phyloP scores from a whole-genome alignment of 306 rosid genomes.

The Ormosia semicastrata region DNA sequence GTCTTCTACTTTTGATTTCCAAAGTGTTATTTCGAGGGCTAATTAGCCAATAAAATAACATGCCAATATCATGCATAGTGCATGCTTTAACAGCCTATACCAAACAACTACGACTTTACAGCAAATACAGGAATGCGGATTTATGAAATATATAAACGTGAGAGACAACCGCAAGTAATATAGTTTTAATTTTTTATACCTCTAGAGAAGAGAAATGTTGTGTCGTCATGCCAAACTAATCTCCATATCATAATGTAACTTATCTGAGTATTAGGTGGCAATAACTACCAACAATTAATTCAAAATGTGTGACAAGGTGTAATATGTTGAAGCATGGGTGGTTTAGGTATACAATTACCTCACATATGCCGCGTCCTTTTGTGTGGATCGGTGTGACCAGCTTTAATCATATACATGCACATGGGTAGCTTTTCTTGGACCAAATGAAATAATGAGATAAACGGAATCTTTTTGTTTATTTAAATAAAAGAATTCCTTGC shows the following conservation, averaged over 20 bases:
- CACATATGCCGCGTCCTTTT: background rate
- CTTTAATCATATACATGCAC: background rate
- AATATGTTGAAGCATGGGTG: background rate
- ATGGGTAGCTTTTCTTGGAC: background rate
- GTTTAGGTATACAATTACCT: conserved; percentile 5
- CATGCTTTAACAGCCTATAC: conserved; percentile 2
- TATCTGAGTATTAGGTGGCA: conserved; percentile 21
- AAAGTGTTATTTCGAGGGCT: background rate
- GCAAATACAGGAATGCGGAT: background rate
- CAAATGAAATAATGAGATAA: background rate
- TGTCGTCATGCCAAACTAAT: background rate
- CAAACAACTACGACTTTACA: conserved; percentile 26
- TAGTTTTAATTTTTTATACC: background rate
- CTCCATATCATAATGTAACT: background rate
- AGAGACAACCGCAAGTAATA: background rate
- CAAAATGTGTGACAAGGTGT: background rate
- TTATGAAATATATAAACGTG: background rate
- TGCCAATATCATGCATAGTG: background rate
- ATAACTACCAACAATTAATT: background rate
- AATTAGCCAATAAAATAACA: background rate
- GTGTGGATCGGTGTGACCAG: background rate
- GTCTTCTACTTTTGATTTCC: conserved; percentile 5
- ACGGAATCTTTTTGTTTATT: background rate
- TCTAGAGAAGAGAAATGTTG: background rate
- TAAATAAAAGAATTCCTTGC: background rate